Evolutionary conservation across 768 basidiomycete species (phyloP).

Genomic region (Lactarius quietus): DNA sequence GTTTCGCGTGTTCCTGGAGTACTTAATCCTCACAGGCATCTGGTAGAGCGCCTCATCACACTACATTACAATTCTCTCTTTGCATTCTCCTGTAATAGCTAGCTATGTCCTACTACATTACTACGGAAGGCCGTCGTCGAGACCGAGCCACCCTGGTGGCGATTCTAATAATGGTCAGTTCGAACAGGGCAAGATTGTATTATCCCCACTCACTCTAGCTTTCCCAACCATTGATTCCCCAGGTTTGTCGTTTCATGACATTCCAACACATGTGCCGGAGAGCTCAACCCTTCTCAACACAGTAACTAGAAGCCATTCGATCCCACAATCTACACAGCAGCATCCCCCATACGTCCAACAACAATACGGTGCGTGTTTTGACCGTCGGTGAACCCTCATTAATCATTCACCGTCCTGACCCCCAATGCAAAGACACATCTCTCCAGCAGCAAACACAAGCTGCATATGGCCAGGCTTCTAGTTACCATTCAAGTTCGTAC

Average conservation of each 20-base stretch:
- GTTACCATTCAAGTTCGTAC: not conserved
- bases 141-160: slow-evolving; percentile 11
- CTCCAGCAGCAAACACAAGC: slow-evolving; percentile 12
- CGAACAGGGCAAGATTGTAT: slow-evolving; percentile 26
- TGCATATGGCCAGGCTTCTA: not conserved
- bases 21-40: slow-evolving; percentile 15
- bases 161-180: slow-evolving; percentile 26
- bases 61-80: slow-evolving; percentile 25
- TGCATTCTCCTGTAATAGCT: slow-evolving; percentile 25
- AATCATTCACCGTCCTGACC: not conserved
- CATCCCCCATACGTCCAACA: slow-evolving; percentile 20
- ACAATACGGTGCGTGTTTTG: slow-evolving; percentile 15
- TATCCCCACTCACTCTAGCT: slow-evolving; percentile 26
- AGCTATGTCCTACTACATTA: slow-evolving; percentile 26
- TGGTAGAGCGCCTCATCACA: slow-evolving; percentile 12
- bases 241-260: slow-evolving; percentile 24
- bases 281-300: slow-evolving; percentile 21
- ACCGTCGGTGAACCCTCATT: not conserved
- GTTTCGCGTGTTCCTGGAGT: slow-evolving; percentile 4
- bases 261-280: slow-evolving; percentile 15
- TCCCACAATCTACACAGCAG: slow-evolving; percentile 15
- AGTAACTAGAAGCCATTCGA: slow-evolving; percentile 19
- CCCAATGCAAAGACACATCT: slow-evolving; percentile 11
- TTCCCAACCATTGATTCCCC: slow-evolving; percentile 24
- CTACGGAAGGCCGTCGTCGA: slow-evolving; percentile 20